A percentile compares a stretch with the other conserved stretches of the same genome.
These are phyloP conservation scores for Xerocomus spinulosus DNA, from an alignment of 768 basidiomycete genomes.

Conservation along the genomic window DNA sequence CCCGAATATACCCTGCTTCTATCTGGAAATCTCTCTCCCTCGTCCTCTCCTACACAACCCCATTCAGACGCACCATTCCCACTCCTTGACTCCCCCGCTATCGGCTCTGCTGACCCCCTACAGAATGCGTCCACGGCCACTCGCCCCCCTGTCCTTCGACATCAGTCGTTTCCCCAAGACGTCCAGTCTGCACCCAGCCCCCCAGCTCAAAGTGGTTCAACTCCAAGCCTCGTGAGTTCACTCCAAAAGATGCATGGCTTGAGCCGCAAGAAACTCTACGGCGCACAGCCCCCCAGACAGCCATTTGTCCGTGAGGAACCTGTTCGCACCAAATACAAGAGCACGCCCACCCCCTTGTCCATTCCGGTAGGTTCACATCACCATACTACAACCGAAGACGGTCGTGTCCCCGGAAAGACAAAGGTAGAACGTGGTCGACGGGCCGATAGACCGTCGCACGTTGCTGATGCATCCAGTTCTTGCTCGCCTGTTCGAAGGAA, in stretches of 20 bases:
- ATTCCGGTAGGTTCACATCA: conserved; percentile 24
- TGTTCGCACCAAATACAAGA: conserved; percentile 33
- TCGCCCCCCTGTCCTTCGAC: conserved; percentile 24
- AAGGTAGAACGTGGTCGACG: conserved; percentile 25
- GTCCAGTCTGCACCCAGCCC: conserved; percentile 20
- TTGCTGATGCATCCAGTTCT: conserved; percentile 14
- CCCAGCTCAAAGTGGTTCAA: conserved; percentile 21
- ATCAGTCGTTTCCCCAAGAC: conserved; percentile 29
- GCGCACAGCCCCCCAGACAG: conserved; percentile 42
- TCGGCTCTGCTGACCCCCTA: conserved; percentile 9
- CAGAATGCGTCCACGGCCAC: conserved; percentile 3
- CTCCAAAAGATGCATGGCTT: conserved; percentile 66
- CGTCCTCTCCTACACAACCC: conserved; percentile 7
- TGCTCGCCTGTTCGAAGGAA: conserved; percentile 36
- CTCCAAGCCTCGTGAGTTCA: conserved; percentile 54
- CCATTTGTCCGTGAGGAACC: conserved; percentile 56
- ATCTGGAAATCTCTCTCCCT: conserved; percentile 33
- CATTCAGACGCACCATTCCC: not conserved
- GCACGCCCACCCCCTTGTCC: conserved; percentile 30
- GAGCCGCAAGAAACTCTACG: conserved; percentile 66
- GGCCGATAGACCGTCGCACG: conserved; percentile 13
- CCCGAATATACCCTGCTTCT: conserved; percentile 39
- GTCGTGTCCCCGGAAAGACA: conserved; percentile 14
- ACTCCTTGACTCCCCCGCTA: conserved; percentile 11
- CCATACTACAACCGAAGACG: conserved; percentile 17